Conservation (phyloP, 306 rosid species). For the Cucurbita ficifolia region DNA sequence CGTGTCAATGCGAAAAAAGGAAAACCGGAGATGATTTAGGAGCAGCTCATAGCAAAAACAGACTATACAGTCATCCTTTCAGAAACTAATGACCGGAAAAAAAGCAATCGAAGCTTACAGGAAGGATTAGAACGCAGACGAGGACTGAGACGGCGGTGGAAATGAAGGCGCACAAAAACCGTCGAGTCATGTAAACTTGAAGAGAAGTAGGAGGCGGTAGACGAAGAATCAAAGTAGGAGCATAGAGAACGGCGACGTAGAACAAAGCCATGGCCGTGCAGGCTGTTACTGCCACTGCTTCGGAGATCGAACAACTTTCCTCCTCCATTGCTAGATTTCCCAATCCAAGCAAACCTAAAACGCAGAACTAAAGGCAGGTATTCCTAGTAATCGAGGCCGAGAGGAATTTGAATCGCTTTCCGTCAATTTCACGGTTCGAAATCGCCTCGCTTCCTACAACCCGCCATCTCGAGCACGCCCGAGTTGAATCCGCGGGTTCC, state of each 20-base stretch:
- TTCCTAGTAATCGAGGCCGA: neutral
- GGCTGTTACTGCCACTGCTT: constrained; percentile 28
- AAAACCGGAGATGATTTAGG: neutral
- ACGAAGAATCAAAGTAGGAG: constrained; percentile 66
- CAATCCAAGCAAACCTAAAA: neutral
- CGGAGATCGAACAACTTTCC: constrained; percentile 23
- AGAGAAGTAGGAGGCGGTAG: constrained; percentile 64
- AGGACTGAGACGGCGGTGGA: constrained; percentile 47
- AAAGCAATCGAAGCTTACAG: constrained; percentile 27
- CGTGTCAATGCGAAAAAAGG: neutral
- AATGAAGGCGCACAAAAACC: constrained; percentile 62
- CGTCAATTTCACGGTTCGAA: neutral
- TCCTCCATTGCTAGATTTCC: constrained; percentile 33
- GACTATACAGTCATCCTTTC: neutral
- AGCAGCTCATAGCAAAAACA: neutral
- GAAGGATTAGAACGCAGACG: constrained; percentile 38
- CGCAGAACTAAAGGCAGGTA: neutral
- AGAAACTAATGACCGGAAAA: neutral
- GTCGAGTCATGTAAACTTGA: constrained; percentile 44
- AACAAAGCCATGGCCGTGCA: constrained; percentile 53
- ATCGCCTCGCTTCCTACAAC: neutral
- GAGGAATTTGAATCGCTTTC: neutral
- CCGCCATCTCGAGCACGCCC: neutral
- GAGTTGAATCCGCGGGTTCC: neutral
- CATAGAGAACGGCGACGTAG: constrained; percentile 57